A percentile compares a stretch with the other conserved stretches of the same genome.
These are phyloP conservation scores for Aspergillus leporis DNA, from an alignment of 495 filamentous ascomycete genomes.

Conservation along the genomic window DNA sequence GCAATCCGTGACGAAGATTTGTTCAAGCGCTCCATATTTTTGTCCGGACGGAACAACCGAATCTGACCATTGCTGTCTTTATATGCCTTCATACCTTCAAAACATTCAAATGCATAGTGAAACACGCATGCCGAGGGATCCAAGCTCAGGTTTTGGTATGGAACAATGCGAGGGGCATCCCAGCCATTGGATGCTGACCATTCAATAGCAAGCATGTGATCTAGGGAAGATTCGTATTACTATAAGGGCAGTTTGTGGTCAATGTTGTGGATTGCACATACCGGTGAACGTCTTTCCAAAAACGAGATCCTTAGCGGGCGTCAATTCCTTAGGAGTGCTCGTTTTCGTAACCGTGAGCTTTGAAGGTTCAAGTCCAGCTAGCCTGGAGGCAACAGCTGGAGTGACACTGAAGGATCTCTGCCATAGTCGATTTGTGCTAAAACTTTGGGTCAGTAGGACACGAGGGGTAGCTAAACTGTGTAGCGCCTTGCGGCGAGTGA, in stretches of 20 bases:
- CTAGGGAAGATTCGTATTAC: slow-evolving; percentile 45
- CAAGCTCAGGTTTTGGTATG: slow-evolving; percentile 95
- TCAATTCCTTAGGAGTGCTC: slow-evolving; percentile 69
- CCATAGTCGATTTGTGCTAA: slow-evolving; percentile 32
- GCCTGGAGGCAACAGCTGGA: slow-evolving; percentile 51
- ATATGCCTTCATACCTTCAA: slow-evolving; percentile 99
- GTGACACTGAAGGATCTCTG: slow-evolving; percentile 61
- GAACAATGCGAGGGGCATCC: slow-evolving; percentile 76
- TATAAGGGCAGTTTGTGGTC: not conserved
- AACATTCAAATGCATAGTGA: slow-evolving; percentile 96
- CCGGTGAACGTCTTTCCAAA: slow-evolving; percentile 90
- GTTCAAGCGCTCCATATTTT: slow-evolving; percentile 94
- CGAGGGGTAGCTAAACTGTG: slow-evolving; percentile 28
- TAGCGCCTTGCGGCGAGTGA: slow-evolving; percentile 39
- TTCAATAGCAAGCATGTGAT: slow-evolving; percentile 96
- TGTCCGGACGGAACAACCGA: slow-evolving; percentile 90
- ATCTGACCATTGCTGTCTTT: slow-evolving; percentile 72
- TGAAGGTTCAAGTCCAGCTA: slow-evolving; percentile 69
- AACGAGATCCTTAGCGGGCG: slow-evolving; percentile 73
- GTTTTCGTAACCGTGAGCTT: slow-evolving; percentile 74
- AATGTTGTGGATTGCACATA: slow-evolving; percentile 30
- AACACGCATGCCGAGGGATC: slow-evolving; percentile 97
- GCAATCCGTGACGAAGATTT: slow-evolving; percentile 87
- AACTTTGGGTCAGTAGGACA: slow-evolving; percentile 26
- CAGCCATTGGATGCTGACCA: slow-evolving; percentile 85